Conservation (phyloP, 768 basidiomycete genomes). For the Leucocoprinus sp. region DNA sequence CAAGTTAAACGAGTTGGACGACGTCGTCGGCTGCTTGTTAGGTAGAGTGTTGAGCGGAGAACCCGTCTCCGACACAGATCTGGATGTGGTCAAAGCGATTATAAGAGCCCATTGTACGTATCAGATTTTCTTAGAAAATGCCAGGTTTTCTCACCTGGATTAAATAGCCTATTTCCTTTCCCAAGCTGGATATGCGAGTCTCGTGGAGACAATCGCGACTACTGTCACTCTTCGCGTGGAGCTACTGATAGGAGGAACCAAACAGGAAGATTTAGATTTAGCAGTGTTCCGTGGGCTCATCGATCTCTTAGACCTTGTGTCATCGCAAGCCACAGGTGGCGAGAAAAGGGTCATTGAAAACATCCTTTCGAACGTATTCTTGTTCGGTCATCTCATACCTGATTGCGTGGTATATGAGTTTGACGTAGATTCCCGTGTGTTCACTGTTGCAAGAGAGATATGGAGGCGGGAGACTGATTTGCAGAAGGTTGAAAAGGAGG, state of each 20-base stretch:
- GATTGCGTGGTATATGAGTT: conserved; percentile 19
- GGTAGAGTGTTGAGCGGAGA: conserved; percentile 22
- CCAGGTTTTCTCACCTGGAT: not conserved
- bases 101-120: conserved; percentile 34
- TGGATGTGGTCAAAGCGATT: conserved; percentile 29
- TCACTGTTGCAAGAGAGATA: conserved; percentile 22
- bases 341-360: conserved; percentile 12
- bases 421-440: conserved; percentile 13
- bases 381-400: conserved; percentile 42
- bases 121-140: not conserved
- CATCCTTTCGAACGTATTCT: conserved; percentile 37
- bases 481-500: conserved; percentile 4
- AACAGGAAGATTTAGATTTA: not conserved
- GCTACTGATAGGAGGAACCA: not conserved
- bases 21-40: conserved; percentile 30
- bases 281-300: not conserved
- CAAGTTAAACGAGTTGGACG: conserved; percentile 35
- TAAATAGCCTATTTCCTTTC: conserved; percentile 12
- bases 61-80: conserved; percentile 17
- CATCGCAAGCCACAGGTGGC: conserved; percentile 8
- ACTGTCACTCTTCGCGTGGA: conserved; percentile 8
- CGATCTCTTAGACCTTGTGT: conserved; percentile 5
- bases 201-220: conserved; percentile 10
- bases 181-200: not conserved
- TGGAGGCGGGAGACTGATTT: conserved; percentile 27